Percentiles rank a stretch among this genome's conserved stretches.
phyloP scores from a whole-genome alignment of 352 stramenopile genomes.

The Globisporangium carolinianum region DNA sequence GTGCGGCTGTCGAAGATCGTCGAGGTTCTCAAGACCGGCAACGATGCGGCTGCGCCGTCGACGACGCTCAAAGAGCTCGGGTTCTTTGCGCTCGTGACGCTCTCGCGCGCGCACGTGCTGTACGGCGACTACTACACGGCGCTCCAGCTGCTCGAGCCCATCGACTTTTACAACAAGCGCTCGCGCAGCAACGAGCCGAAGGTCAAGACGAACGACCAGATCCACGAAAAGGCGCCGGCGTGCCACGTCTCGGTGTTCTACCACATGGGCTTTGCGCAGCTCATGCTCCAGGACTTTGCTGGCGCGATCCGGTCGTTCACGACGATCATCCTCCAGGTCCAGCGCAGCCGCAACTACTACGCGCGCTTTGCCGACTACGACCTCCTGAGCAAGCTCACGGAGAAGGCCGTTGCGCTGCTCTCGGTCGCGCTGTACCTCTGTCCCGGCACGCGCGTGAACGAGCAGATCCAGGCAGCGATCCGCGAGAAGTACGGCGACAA shows the following conservation, averaged over 20 bases:
- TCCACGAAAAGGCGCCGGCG: slow-evolving; percentile 88
- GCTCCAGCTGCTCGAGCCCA: slow-evolving; percentile 88
- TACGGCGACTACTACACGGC: slow-evolving; percentile 95
- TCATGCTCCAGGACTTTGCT: slow-evolving; percentile 97
- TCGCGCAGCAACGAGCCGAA: slow-evolving; percentile 22
- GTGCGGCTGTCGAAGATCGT: slow-evolving; percentile 90
- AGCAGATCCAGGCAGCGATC: slow-evolving; percentile 83
- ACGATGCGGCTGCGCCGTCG: slow-evolving; percentile 38
- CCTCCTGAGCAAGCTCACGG: slow-evolving; percentile 93
- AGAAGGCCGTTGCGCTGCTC: slow-evolving; percentile 93
- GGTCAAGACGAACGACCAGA: slow-evolving; percentile 60
- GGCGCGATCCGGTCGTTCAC: slow-evolving; percentile 87
- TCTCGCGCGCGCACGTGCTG: slow-evolving; percentile 94
- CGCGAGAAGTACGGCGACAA: slow-evolving; percentile 94
- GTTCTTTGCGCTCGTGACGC: slow-evolving; percentile 94
- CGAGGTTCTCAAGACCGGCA: slow-evolving; percentile 69
- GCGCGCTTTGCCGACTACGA: slow-evolving; percentile 89
- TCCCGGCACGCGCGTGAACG: slow-evolving; percentile 78
- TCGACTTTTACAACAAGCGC: slow-evolving; percentile 87
- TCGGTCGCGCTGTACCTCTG: slow-evolving; percentile 88
- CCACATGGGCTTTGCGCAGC: slow-evolving; percentile 95
- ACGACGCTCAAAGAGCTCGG: slow-evolving; percentile 87
- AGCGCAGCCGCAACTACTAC: slow-evolving; percentile 88
- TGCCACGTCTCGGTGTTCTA: slow-evolving; percentile 95
- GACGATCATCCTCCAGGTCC: slow-evolving; percentile 86